These are phyloP conservation scores for Wickerhamomyces sydowiorum DNA, from an alignment of 805 yeast species.

Conservation along the genomic window DNA sequence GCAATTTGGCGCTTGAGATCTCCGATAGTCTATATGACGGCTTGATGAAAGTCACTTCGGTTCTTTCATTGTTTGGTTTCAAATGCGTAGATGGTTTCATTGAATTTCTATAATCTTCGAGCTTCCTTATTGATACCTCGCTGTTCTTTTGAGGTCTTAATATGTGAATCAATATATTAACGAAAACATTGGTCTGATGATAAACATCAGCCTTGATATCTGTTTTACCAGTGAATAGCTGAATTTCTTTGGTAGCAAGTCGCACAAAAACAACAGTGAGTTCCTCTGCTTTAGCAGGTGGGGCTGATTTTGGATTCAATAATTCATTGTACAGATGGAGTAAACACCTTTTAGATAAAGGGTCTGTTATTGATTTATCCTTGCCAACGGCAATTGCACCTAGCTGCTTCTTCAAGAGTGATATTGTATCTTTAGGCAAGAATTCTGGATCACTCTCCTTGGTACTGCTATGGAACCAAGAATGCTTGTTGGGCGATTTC, in stretches of 20 bases:
- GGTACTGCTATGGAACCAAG: constrained; percentile 26
- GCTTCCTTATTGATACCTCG: constrained; percentile 35
- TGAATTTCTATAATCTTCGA: constrained; percentile 35
- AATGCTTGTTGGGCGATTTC: constrained; percentile 23
- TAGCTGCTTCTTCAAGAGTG: constrained; percentile 34
- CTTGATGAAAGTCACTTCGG: constrained; percentile 22
- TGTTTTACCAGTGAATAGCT: constrained; percentile 22
- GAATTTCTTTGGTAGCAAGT: constrained; percentile 47
- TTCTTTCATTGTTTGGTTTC: background rate
- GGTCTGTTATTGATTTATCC: constrained; percentile 31
- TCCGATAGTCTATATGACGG: constrained; percentile 53
- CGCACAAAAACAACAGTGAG: constrained; percentile 47
- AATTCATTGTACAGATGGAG: constrained; percentile 59
- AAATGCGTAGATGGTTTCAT: constrained; percentile 12
- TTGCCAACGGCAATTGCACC: constrained; percentile 42
- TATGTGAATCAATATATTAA: constrained; percentile 9
- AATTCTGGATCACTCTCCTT: constrained; percentile 24
- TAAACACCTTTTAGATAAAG: constrained; percentile 49
- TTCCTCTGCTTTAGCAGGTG: constrained; percentile 32
- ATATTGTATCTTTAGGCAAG: constrained; percentile 31
- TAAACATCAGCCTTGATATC: constrained; percentile 13
- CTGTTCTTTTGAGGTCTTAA: constrained; percentile 16
- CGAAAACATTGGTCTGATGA: constrained; percentile 15
- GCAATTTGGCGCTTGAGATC: constrained; percentile 44
- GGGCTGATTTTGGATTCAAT: constrained; percentile 28